Evolutionary conservation across 495 filamentous ascomycete species (phyloP), one percentile per base, ranked within the genome.

Genomic region (Saxophila tyrrhenica): DNA sequence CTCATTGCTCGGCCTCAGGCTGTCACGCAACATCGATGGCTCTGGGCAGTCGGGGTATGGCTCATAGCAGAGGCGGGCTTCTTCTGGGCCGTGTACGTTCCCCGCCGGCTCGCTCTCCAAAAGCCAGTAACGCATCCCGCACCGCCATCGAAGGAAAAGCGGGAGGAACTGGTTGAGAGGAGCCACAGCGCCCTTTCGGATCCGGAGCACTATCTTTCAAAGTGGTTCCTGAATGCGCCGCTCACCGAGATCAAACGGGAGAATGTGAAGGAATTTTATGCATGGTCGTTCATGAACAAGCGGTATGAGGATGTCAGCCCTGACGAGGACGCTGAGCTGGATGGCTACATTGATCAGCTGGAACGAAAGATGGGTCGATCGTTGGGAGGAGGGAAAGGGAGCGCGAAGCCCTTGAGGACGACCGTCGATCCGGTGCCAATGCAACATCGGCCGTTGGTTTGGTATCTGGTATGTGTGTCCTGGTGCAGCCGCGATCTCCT

Each of bases 181-280:
- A 81, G 78, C 66, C 65, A 70, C 21, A 70, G 65, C 9, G 77
- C 74, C 57, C 71, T 82, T n/a, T 63, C 73, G 0, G 73, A 83
- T 56, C 65, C 69, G 22, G 73, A 79, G 50, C 64, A 57, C 22
- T 86, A 84, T 60, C 64, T 86, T 39, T 67, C 64, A 41, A 69
- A 68, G 45, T 86, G 82, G 82, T 83, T 84, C 61, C 71, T 80
- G 20, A 75, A 72, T 39, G 78, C 79, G n/a, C 64, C 73, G 25
- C 39, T 63, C n/a, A 59, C 64, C 2, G 75, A 81, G 17, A 78
- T 86, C 50, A 72, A 73, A 52, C 66, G 74, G 29, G 82, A 84
- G 43, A 84, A 85, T 60, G 65, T 85, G 38, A 77, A 77, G 53
- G 79, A 84, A 43, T 84, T 83, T 57, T 63, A 78, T 48, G 64